Percentiles rank a stretch among this genome's conserved stretches.
Conservation (phyloP, 2,329 filamentous ascomycete genomes). For the Pseudonectria foliicola region DNA sequence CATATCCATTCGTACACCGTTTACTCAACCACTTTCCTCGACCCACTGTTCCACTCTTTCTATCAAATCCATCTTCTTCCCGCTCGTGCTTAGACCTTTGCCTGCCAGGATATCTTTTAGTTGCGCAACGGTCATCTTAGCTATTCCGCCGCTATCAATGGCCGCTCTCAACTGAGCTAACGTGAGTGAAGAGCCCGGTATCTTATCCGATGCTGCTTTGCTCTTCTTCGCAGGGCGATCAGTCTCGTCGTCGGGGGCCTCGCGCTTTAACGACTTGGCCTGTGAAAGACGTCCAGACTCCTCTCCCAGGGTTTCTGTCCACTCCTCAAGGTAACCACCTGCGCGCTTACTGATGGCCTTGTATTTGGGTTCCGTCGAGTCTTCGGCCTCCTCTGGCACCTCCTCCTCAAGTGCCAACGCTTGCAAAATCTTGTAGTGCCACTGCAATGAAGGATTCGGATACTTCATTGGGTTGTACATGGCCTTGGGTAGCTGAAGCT, state of each 20-base stretch:
- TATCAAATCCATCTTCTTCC: slow-evolving; percentile 47
- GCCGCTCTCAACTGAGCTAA: slow-evolving; percentile 40
- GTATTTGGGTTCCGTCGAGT: slow-evolving; percentile 78
- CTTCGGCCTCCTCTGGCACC: slow-evolving; percentile 63
- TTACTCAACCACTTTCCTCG: slow-evolving; percentile 34
- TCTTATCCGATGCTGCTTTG: slow-evolving; percentile 28
- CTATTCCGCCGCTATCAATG: slow-evolving; percentile 38
- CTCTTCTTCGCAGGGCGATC: slow-evolving; percentile 41
- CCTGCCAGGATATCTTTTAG: slow-evolving; percentile 42
- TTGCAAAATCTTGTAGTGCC: slow-evolving; percentile 95
- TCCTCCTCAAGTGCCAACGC: slow-evolving; percentile 88
- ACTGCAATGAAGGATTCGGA: slow-evolving; percentile 87
- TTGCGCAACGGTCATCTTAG: slow-evolving; percentile 48
- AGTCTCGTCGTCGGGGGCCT: slow-evolving; percentile 38
- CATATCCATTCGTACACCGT: slow-evolving; percentile 1
- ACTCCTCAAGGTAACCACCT: slow-evolving; percentile 70
- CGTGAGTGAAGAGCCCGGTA: slow-evolving; percentile 30
- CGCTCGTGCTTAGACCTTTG: slow-evolving; percentile 41
- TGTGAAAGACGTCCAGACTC: slow-evolving; percentile 36
- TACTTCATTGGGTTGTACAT: slow-evolving; percentile 81
- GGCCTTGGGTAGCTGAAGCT: slow-evolving; percentile 80
- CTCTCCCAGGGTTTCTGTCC: slow-evolving; percentile 61
- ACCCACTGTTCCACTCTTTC: slow-evolving; percentile 52
- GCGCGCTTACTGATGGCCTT: slow-evolving; percentile 85
- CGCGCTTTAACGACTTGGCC: slow-evolving; percentile 43